Conservation (phyloP, 305 asterid genomes). For the Fraxinus baroniana region DNA sequence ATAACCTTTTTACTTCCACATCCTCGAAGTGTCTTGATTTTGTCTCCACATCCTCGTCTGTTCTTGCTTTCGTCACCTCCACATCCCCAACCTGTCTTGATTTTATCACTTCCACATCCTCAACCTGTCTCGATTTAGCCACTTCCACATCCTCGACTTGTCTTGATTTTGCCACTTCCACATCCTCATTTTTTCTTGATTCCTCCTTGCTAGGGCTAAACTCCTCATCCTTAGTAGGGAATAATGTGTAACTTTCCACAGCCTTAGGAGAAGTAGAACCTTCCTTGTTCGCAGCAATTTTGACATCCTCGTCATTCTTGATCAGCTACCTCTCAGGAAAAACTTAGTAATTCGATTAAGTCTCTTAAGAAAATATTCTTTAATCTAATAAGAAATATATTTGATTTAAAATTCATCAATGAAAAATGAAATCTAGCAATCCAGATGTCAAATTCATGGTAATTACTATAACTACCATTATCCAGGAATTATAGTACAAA, state of each 20-base stretch:
- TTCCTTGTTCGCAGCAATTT: background rate
- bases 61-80: background rate
- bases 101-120: constrained; percentile 34
- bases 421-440: constrained; percentile 1
- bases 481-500: background rate
- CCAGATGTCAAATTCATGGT: background rate
- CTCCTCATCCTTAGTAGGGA: background rate
- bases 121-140: constrained; percentile 25
- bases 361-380: background rate
- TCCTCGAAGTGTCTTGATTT: constrained; percentile 33
- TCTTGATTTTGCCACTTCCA: background rate
- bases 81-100: background rate
- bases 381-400: background rate
- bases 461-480: background rate
- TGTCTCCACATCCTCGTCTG: constrained; percentile 28
- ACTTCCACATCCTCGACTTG: constrained; percentile 29
- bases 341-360: background rate
- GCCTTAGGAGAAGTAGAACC: background rate
- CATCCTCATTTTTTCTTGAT: background rate
- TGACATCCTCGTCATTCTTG: background rate
- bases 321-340: background rate
- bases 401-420: background rate
- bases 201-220: background rate
- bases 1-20: constrained; percentile 38
- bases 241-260: background rate